Conservation (phyloP, 257 asterid species). For the Scutellaria galericulata region DNA sequence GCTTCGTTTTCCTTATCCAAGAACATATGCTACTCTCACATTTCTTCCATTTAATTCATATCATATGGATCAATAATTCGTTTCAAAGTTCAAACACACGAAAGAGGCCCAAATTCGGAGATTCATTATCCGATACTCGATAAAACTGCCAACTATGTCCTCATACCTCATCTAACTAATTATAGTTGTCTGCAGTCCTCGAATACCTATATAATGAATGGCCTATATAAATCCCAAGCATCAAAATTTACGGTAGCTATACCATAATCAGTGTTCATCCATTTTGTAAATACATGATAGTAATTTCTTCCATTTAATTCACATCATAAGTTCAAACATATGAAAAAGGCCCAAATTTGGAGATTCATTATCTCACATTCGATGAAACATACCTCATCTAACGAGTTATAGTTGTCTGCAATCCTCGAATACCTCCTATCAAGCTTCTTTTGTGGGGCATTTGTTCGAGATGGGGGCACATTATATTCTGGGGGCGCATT, state of each 20-base stretch:
- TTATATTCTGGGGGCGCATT: conserved; percentile 40
- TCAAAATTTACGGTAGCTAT: neutral
- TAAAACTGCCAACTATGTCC: too few relatives aligned
- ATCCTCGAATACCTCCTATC: conserved; percentile 87
- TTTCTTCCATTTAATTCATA: neutral
- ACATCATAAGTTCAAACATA: conserved; percentile 5
- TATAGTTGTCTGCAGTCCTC: conserved; percentile 83
- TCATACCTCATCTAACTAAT: conserved; percentile 86
- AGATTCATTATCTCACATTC: neutral
- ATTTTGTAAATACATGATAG: too few relatives aligned
- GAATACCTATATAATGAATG: too few relatives aligned
- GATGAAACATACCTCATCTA: conserved; percentile 73
- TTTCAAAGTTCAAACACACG: neutral
- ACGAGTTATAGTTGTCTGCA: conserved; percentile 80
- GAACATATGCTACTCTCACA: too few relatives aligned
- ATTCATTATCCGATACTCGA: neutral
- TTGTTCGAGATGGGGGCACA: conserved; percentile 38
- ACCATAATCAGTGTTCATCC: neutral
- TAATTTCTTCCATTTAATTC: neutral
- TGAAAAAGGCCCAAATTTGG: neutral
- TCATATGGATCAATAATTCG: too few relatives aligned
- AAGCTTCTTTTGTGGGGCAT: conserved; percentile 59
- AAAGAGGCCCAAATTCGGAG: neutral
- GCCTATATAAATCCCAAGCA: conserved; percentile 19
- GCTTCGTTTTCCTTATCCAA: too few relatives aligned